Evolutionary conservation across 208 protist species (phyloP).

Genomic region (Strigomonas culicis): DNA sequence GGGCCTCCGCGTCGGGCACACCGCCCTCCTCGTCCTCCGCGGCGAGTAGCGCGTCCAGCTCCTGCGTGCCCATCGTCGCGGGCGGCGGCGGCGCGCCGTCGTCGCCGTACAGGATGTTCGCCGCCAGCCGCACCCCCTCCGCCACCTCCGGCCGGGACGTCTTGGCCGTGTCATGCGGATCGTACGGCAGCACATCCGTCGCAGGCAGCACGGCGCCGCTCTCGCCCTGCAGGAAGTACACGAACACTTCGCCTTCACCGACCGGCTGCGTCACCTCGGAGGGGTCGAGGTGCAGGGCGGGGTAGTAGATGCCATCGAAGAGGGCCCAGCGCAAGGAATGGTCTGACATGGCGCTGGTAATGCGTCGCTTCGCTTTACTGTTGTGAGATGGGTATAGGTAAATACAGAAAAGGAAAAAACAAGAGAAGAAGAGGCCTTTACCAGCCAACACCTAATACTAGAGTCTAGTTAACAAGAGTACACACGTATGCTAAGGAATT

Average conservation of each 20-base stretch:
- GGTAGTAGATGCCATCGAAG: conserved; percentile 72
- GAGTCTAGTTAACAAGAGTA: neutral
- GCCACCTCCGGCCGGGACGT: conserved; percentile 37
- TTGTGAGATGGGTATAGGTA: neutral
- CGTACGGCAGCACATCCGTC: conserved; percentile 47
- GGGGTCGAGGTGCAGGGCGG: conserved; percentile 42
- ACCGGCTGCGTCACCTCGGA: conserved; percentile 42
- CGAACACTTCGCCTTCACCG: conserved; percentile 42
- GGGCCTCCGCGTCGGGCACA: conserved; percentile 12
- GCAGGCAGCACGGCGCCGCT: conserved; percentile 50
- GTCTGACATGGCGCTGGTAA: neutral
- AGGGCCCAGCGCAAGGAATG: conserved; percentile 65
- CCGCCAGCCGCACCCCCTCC: conserved; percentile 47
- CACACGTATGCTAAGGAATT: neutral
- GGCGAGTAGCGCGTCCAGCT: neutral
- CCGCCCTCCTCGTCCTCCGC: conserved; percentile 2
- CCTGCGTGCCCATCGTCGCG: neutral
- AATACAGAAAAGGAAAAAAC: conserved; percentile 15
- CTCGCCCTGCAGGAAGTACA: conserved; percentile 74
- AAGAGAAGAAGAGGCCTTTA: conserved; percentile 10
- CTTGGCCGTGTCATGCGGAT: conserved; percentile 42
- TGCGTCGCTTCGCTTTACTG: neutral
- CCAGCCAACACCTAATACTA: conserved; percentile 6
- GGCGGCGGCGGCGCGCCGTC: neutral
- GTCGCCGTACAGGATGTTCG: conserved; percentile 42